Evolutionary conservation across 768 basidiomycete genomes (phyloP).

Genomic region (Exidia glandulosa): DNA sequence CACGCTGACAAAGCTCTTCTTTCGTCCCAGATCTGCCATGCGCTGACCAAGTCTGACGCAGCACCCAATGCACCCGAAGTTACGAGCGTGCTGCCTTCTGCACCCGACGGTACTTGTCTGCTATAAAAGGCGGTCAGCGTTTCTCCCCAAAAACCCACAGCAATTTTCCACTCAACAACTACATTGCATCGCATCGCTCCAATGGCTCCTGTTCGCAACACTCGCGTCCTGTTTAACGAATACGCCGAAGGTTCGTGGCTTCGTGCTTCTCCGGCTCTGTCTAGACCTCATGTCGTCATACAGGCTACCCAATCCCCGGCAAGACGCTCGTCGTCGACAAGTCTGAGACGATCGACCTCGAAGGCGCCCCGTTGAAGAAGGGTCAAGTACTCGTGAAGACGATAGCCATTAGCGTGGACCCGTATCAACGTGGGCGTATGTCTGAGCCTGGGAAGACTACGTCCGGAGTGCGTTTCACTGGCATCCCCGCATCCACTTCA

Average conservation of each 20-base stretch:
- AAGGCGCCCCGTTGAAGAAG: constrained; percentile 33
- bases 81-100: no score
- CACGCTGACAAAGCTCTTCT: no score
- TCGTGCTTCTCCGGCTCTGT: background rate
- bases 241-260: background rate
- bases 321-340: constrained; percentile 35
- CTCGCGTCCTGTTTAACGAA: background rate
- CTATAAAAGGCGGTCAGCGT: no score
- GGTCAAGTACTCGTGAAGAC: constrained; percentile 37
- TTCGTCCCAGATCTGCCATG: no score
- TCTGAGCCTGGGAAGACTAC: constrained; percentile 6
- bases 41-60: no score
- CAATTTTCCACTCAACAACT: no score
- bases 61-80: no score
- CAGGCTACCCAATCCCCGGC: constrained; percentile 16
- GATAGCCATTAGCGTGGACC: constrained; percentile 36
- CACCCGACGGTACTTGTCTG: no score
- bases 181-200: no score
- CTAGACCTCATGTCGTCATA: background rate
- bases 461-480: background rate
- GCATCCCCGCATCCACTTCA: background rate
- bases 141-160: no score
- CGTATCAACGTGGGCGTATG: constrained; percentile 33
- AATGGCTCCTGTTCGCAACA: background rate
- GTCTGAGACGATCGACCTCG: constrained; percentile 37